Percentiles rank a stretch among this genome's conserved stretches.
Evolutionary conservation across 2,329 filamentous ascomycete species (phyloP).

Genomic region (Pseudogymnoascus sp.): DNA sequence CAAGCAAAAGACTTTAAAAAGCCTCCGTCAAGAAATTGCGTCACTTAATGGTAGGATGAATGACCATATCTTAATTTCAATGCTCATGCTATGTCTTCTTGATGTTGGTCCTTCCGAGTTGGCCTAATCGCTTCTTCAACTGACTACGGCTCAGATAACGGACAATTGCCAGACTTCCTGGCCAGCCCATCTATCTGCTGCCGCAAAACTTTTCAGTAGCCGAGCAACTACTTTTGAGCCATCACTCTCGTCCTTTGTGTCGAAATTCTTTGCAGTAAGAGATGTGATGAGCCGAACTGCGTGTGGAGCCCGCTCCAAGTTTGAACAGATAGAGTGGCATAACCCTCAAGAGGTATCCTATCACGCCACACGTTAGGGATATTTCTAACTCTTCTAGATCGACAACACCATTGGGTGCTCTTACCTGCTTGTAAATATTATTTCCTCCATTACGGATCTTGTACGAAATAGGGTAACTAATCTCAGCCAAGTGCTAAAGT

Average conservation of each 20-base stretch:
- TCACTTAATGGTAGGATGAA: slow-evolving; percentile 7
- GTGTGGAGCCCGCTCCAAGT: slow-evolving; percentile 15
- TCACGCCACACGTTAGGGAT: neutral
- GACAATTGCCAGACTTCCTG: slow-evolving; percentile 16
- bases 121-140: too few relatives aligned
- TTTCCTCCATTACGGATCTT: slow-evolving; percentile 15
- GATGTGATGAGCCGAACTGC: slow-evolving; percentile 16
- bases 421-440: slow-evolving; percentile 12
- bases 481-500: neutral
- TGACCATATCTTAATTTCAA: slow-evolving; percentile 14
- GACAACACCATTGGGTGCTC: slow-evolving; percentile 13
- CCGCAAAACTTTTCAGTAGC: slow-evolving; percentile 11
- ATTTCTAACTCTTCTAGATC: neutral
- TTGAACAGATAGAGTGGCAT: slow-evolving; percentile 12
- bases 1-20: slow-evolving; percentile 12
- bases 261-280: slow-evolving; percentile 15
- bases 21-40: slow-evolving; percentile 11
- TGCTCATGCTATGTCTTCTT: slow-evolving; percentile 14
- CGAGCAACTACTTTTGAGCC: slow-evolving; percentile 5
- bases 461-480: slow-evolving; percentile 10
- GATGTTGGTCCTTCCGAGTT: slow-evolving; percentile 9
- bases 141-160: slow-evolving; percentile 10
- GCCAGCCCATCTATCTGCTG: slow-evolving; percentile 14
- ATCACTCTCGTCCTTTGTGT: slow-evolving; percentile 14
- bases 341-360: slow-evolving; percentile 12